Percentiles rank a stretch among this genome's conserved stretches.
Conservation (phyloP, 495 filamentous ascomycete species). For the Chaetomium fimeti region DNA sequence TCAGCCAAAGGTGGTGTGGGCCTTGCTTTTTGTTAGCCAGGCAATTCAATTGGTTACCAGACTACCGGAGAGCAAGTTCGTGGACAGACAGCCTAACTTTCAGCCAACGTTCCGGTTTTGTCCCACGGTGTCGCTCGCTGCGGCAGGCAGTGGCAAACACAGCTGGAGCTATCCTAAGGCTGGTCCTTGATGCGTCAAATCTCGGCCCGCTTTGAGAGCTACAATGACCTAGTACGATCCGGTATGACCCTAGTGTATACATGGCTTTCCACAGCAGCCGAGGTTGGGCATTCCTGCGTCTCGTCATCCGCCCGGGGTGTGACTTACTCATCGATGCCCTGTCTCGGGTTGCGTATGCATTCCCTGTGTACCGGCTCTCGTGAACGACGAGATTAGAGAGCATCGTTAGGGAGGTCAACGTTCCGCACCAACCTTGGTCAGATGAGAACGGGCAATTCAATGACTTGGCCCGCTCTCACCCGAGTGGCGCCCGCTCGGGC, state of each 20-base stretch:
- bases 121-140: not conserved
- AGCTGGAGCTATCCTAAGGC: not conserved
- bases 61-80: not conserved
- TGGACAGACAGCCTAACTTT: not conserved
- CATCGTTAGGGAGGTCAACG: not conserved
- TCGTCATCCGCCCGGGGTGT: not conserved
- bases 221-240: not conserved
- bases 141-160: not conserved
- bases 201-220: not conserved
- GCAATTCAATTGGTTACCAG: constrained; percentile 18
- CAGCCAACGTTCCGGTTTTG: not conserved
- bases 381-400: not conserved
- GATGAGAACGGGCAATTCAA: not conserved
- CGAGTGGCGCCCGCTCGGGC: constrained; percentile 3
- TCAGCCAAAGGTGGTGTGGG: constrained; percentile 9
- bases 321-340: not conserved
- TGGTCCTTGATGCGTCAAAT: not conserved
- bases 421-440: not conserved
- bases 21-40: not conserved
- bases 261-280: not conserved
- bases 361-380: not conserved
- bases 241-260: not conserved
- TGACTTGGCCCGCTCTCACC: not conserved
- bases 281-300: constrained; percentile 14
- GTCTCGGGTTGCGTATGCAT: not conserved